These are phyloP conservation scores for Euryodendron excelsum DNA, from an alignment of 148 eudicot species.

Conservation along the genomic window DNA sequence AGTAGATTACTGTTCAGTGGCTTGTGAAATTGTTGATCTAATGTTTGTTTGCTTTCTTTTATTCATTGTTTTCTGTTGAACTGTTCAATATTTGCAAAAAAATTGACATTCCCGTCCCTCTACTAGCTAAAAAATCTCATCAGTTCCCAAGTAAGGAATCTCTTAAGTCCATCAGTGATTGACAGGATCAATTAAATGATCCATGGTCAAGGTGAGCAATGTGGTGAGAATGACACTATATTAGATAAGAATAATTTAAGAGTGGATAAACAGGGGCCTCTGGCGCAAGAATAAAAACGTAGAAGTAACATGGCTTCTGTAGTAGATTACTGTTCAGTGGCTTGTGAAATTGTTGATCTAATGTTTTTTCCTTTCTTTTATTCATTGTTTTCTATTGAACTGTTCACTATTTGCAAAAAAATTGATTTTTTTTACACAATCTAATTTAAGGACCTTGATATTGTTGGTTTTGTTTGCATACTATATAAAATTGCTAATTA, in stretches of 20 bases:
- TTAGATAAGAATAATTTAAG: neutral
- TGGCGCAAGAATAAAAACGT: neutral
- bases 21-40: neutral
- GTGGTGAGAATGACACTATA: neutral
- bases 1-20: neutral
- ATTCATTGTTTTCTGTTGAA: no score
- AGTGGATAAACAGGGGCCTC: neutral
- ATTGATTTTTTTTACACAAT: neutral
- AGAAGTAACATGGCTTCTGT: no score
- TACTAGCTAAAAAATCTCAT: constrained; percentile 24
- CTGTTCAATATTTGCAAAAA: neutral
- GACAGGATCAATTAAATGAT: neutral
- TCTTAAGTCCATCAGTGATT: constrained; percentile 17
- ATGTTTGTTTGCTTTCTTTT: neutral
- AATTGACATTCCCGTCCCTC: constrained; percentile 24
- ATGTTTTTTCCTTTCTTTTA: neutral
- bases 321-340: neutral
- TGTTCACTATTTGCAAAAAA: neutral
- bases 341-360: neutral
- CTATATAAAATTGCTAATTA: neutral
- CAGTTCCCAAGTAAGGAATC: constrained; percentile 12
- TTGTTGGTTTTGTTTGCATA: neutral
- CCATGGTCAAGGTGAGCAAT: constrained; percentile 9
- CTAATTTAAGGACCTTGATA: neutral
- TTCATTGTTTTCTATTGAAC: no score